Evolutionary conservation across 352 stramenopile species (phyloP), one percentile per base, ranked within the genome.

Genomic region (Globisporangium sylvaticum): DNA sequence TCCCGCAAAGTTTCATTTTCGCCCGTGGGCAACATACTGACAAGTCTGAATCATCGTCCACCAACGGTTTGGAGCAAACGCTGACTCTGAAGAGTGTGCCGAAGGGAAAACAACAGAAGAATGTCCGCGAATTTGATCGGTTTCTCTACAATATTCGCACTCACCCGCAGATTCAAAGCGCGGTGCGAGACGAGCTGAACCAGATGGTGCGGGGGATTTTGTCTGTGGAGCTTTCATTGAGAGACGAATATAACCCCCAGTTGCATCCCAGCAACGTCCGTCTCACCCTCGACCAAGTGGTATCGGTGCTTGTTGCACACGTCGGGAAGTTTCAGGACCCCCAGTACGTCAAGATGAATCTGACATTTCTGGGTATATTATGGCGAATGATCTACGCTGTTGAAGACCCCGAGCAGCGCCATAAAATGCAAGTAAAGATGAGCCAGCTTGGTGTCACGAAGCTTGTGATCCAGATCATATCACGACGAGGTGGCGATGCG

Each of bases 141-240:
- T 86, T 90, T 52, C 52, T 90, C 10, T 44, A 60, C 24, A 81
- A 72, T 57, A 64, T 90, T 1, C 73, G 77, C 29, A 66, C 53
- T 1, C 72, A 92, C 34, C 65, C 72, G 8, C 71, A 71, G 24
- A 74, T 87, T 20, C 69, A 84, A n/a, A 64, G 24, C 10, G 74
- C 76, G 7, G 83, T 92, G 65, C 80, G 81, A 31, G 77, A 88
- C 31, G 84, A 92, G n/a, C 72, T 92, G 3, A 89, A 88, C 24
- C 71, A 77, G 29, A 92, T 92, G 84, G 83, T 92, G 0, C 78
- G 83, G 31, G 78, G 77, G 1, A 91, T 92, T 63, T 54, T 92
- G 18, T 73, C 64, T 0, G 73, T 92, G 4, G 78, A 92, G 24
- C 57, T 52, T 4, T 76, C 77, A 6, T 68, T 91, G 34, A 68